Conservation (phyloP, 2,329 filamentous ascomycete genomes). For the Biscogniauxia mediterranea region DNA sequence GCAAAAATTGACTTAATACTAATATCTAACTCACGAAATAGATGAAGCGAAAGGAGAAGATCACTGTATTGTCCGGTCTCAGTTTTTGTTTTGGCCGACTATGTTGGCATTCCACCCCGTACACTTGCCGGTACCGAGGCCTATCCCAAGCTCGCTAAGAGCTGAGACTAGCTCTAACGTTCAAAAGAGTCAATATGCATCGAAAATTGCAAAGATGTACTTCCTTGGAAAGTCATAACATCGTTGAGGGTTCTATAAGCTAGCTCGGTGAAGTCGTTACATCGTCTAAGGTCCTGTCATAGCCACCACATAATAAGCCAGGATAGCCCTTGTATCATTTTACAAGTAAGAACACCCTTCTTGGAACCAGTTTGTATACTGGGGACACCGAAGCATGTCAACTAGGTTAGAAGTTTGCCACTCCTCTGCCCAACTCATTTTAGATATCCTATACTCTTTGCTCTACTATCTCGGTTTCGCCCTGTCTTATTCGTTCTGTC, state of each 20-base stretch:
- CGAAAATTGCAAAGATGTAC: background rate
- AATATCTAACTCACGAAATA: background rate
- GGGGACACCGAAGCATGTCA: background rate
- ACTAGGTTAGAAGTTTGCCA: background rate
- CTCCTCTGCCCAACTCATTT: background rate
- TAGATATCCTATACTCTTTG: background rate
- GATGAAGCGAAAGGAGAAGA: conserved; percentile 45
- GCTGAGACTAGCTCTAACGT: no score
- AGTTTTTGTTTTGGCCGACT: conserved; percentile 35
- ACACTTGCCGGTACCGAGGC: background rate
- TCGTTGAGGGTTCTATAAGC: no score
- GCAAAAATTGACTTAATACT: no score
- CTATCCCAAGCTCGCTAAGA: background rate
- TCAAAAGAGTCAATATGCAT: no score
- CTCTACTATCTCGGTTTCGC: background rate
- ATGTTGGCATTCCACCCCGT: no score
- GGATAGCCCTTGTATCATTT: background rate
- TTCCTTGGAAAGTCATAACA: background rate
- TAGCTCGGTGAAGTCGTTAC: background rate
- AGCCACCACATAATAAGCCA: background rate
- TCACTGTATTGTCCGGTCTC: conserved; percentile 41
- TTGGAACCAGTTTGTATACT: background rate
- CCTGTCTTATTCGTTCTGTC: conserved; percentile 2
- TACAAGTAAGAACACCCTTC: background rate
- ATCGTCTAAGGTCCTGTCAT: background rate